Conservation (phyloP, 495 filamentous ascomycete genomes). For the Pyrenopolyporus hunteri region DNA sequence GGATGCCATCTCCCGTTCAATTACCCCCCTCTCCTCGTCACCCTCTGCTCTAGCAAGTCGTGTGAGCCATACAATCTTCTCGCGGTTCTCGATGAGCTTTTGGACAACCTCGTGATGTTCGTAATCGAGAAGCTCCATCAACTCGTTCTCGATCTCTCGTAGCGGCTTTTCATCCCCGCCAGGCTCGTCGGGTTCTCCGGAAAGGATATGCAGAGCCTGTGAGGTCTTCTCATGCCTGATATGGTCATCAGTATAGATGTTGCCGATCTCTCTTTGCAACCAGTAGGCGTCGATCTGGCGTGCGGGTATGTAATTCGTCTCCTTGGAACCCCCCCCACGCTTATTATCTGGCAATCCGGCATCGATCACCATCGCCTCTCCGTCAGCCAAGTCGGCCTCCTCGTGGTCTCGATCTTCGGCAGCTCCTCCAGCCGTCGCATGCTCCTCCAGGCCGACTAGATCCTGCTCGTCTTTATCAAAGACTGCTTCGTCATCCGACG, state of each 20-base stretch:
- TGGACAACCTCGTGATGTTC: constrained; percentile 93
- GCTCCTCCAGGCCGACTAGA: constrained; percentile 60
- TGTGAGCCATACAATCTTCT: constrained; percentile 95
- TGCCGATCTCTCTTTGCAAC: constrained; percentile 91
- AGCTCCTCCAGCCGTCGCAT: constrained; percentile 58
- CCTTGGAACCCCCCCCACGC: constrained; percentile 48
- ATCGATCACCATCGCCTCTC: constrained; percentile 83
- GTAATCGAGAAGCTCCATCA: constrained; percentile 98
- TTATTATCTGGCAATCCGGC: constrained; percentile 53
- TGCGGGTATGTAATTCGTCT: constrained; percentile 72
- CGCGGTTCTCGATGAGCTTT: constrained; percentile 87
- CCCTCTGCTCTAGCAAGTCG: constrained; percentile 85
- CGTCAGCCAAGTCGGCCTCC: constrained; percentile 55
- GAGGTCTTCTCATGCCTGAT: constrained; percentile 87
- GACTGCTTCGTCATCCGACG: constrained; percentile 75
- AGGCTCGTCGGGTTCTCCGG: constrained; percentile 72
- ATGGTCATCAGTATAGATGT: constrained; percentile 87
- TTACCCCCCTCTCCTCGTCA: constrained; percentile 71
- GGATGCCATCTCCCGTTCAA: constrained; percentile 89
- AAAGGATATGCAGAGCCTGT: constrained; percentile 79
- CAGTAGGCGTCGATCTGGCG: constrained; percentile 96
- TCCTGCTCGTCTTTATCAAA: constrained; percentile 69
- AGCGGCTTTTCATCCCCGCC: constrained; percentile 76
- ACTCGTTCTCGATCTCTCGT: constrained; percentile 94
- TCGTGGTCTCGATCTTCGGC: constrained; percentile 60